phyloP scores from a whole-genome alignment of 2,329 filamentous ascomycete species.

The Alternaria conjuncta region DNA sequence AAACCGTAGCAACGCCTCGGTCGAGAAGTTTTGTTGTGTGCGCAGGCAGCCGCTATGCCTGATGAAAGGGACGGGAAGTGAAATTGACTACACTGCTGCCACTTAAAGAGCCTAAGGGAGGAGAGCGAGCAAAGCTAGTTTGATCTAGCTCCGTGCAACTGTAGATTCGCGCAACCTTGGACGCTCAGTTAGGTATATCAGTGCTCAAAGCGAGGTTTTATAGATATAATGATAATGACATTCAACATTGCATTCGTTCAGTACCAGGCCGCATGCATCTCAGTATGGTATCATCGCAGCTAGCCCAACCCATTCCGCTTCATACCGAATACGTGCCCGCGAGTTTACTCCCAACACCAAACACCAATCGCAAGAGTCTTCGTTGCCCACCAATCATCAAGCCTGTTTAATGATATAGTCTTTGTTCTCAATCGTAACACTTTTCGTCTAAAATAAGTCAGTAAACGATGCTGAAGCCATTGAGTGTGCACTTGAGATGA shows the following conservation, averaged over 20 bases:
- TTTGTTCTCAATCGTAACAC: slow-evolving; percentile 60
- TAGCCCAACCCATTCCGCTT: neutral
- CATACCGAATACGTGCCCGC: slow-evolving; percentile 2
- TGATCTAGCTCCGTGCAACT: neutral
- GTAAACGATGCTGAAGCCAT: neutral
- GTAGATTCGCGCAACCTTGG: neutral
- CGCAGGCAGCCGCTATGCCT: neutral
- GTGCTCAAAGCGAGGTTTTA: neutral
- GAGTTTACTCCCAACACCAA: slow-evolving; percentile 1
- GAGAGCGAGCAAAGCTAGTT: neutral
- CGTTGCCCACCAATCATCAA: slow-evolving; percentile 6
- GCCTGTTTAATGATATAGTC: slow-evolving; percentile 49
- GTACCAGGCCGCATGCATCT: slow-evolving; percentile 7
- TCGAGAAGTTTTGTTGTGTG: neutral
- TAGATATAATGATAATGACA: neutral
- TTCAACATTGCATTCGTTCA: slow-evolving; percentile 10
- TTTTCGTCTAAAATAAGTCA: slow-evolving; percentile 56
- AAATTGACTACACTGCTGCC: neutral
- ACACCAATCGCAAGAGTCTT: slow-evolving; percentile 2
- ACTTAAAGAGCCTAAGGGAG: neutral
- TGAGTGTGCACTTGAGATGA: neutral
- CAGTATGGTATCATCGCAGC: slow-evolving; percentile 15
- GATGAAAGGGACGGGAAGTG: neutral
- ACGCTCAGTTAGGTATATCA: neutral
- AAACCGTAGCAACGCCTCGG: neutral